phyloP scores from a whole-genome alignment of 1,284 basidiomycete genomes.

The Puccinia sorghi region DNA sequence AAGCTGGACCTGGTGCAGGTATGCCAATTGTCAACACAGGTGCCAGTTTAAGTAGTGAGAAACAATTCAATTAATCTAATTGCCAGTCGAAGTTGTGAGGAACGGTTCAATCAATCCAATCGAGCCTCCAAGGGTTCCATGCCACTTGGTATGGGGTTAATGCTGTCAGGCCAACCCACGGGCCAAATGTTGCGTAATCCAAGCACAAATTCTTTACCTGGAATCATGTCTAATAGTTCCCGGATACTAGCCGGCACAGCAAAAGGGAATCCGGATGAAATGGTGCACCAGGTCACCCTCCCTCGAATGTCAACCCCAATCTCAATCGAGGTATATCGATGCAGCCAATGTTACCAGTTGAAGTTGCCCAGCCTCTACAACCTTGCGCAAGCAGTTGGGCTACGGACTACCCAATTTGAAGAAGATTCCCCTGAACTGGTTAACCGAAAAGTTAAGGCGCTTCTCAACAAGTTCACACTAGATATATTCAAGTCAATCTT shows the following conservation, averaged over 20 bases:
- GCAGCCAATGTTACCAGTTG: conserved; percentile 54
- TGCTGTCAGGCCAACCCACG: conserved; percentile 32
- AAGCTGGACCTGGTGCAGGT: conserved; percentile 33
- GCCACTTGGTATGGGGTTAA: conserved; percentile 32
- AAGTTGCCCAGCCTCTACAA: conserved; percentile 35
- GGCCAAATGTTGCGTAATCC: conserved; percentile 47
- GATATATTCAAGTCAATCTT: conserved; percentile 96
- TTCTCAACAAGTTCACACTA: conserved; percentile 96
- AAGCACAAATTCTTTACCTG: conserved; percentile 38
- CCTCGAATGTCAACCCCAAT: conserved; percentile 25
- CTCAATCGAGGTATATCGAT: conserved; percentile 33
- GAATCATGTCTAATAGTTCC: conserved; percentile 42
- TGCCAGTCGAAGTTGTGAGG: conserved; percentile 39
- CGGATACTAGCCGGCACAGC: conserved; percentile 40
- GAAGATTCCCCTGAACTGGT: conserved; percentile 76
- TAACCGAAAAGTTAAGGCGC: conserved; percentile 86
- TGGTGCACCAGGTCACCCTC: not conserved
- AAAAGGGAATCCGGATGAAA: conserved; percentile 35
- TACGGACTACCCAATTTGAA: conserved; percentile 15
- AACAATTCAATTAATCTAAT: too few species aligned
- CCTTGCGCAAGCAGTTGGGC: conserved; percentile 46
- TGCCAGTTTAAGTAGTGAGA: too few species aligned
- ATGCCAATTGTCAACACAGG: conserved; percentile 39
- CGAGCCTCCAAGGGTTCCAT: conserved; percentile 35
- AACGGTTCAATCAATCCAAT: conserved; percentile 44